phyloP scores from a whole-genome alignment of 176 grass and related monocot genomes.

The Oryza longistaminata region DNA sequence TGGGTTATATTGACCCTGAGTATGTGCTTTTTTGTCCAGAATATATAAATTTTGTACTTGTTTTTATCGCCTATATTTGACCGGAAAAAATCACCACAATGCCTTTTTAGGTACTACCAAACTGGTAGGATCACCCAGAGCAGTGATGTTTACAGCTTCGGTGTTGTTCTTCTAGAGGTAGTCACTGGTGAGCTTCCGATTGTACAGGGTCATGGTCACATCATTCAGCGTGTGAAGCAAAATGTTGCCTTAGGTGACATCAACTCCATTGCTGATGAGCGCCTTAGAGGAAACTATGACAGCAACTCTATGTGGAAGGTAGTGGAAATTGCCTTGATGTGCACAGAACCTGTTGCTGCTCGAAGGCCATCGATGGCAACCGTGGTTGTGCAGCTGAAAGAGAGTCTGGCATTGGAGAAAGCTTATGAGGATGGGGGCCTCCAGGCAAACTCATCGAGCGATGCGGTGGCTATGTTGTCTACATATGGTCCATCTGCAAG shows the following conservation, averaged over 20 bases:
- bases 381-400: no score
- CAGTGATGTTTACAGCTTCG: slow-evolving; percentile 18
- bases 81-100: no score
- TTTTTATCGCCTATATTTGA: no score
- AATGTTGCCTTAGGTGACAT: neutral
- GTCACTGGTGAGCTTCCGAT: slow-evolving; percentile 18
- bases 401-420: neutral
- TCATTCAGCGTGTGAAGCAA: neutral
- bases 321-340: no score
- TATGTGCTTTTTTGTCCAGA: neutral
- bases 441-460: no score
- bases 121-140: neutral
- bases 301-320: no score
- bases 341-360: no score
- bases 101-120: neutral
- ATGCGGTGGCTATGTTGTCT: no score
- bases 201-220: neutral
- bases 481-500: no score
- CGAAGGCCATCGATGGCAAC: no score
- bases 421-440: neutral
- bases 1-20: slow-evolving; percentile 35
- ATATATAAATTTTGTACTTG: no score
- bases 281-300: neutral
- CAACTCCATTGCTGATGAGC: neutral
- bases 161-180: slow-evolving; percentile 24